A percentile compares a stretch with the other conserved stretches of the same genome.
Conservation (phyloP, 2,329 filamentous ascomycete species). For the Monosporascus sp. region DNA sequence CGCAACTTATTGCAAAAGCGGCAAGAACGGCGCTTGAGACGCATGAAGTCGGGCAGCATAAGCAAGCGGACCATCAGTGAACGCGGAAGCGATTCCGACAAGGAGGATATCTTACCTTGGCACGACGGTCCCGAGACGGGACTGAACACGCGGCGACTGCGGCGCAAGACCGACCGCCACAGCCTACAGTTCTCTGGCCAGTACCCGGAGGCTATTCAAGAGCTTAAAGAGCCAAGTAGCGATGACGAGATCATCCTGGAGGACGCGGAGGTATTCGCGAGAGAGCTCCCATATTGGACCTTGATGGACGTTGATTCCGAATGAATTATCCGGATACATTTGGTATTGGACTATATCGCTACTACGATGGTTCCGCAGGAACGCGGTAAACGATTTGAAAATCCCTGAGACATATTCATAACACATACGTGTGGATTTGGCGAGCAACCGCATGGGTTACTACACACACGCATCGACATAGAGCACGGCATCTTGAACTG, state of each 20-base stretch:
- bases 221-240: conserved; percentile 28
- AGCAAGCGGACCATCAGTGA: conserved; percentile 32
- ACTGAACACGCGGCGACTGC: conserved; percentile 19
- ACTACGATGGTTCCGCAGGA: neutral
- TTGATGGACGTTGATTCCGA: conserved; percentile 30
- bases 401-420: neutral
- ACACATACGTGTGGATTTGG: neutral
- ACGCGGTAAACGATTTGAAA: neutral
- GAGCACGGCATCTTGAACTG: neutral
- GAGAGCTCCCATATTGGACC: conserved; percentile 28
- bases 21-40: conserved; percentile 19
- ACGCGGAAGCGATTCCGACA: conserved; percentile 28
- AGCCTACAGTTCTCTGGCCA: conserved; percentile 25
- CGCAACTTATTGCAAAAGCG: conserved; percentile 14
- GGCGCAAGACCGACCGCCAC: conserved; percentile 25
- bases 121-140: conserved; percentile 18
- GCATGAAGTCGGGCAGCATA: conserved; percentile 29
- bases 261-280: conserved; percentile 22
- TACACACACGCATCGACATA: neutral
- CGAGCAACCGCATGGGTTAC: neutral
- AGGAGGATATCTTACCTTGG: conserved; percentile 26
- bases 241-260: conserved; percentile 28
- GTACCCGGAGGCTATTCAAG: conserved; percentile 26
- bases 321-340: conserved; percentile 8
- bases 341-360: conserved; percentile 4